Evolutionary conservation across 257 asterid species (phyloP), one percentile per base, ranked within the genome.

Genomic region (Solanum bulbocastanum): DNA sequence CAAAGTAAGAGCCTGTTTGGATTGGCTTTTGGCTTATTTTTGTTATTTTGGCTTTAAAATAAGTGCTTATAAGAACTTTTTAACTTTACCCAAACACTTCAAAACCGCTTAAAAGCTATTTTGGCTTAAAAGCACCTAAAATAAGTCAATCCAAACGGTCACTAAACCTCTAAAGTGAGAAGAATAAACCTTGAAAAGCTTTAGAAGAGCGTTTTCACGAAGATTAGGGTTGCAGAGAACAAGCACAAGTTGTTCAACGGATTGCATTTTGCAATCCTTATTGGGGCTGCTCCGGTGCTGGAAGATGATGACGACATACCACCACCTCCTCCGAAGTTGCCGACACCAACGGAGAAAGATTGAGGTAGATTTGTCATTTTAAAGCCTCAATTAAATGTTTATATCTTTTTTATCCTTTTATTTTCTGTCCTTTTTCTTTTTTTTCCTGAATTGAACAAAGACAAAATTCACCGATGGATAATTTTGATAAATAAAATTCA

Each of bases 251-350:
- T 87, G 85, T 36, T 65, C 88, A 65, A 95, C 95, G 23, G 97
- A 91, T 90, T 94, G 96, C 94, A 94, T 91, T 78, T 92, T 93
- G 74, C 96, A 90, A 83, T 93, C 98, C 89, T 91, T 94, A 88
- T 85, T 91, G 33, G 68, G 25, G 58, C 88, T 40, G 73, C 22
- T 25, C 88, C 88, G 5, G 39, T 88, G n/a, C 90, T 84, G 36
- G 92, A 62, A 4, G 83, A 49, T 6, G 91, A 85, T 9, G 90
- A n/a, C 2, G 69, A 8, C 6, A 22, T 37, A 12, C 78, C 62
- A 18, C 62, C 76, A 14, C n/a, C 32, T 68, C 35, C 76, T 65
- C 33, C 4, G 68, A 91, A 89, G 42, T 89, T 87, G n/a, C 92
- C 91, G 1, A 36, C 69, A 85, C 87, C 92, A 89, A 91, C 68